Base-by-base conservation (phyloP, 768 basidiomycete species). In the Tephrocybe sp. region DNA sequence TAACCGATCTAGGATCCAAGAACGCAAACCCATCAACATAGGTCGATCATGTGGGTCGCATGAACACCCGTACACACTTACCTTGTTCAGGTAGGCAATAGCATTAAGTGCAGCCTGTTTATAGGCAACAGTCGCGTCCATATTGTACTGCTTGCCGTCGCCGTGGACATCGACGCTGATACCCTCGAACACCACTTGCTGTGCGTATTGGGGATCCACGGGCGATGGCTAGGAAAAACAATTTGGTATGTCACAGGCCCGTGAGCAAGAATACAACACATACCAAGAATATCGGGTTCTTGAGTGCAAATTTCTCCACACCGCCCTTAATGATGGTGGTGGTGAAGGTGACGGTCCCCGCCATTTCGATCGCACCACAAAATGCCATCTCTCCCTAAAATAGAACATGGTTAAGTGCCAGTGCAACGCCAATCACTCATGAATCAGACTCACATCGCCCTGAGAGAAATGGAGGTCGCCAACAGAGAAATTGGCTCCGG, bases 401-500 rank as follows among this genome's bases (percentile, higher is more conserved):
- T 55, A 21, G 33, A 6, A 9, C 30, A 14, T 6, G 9, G 3
- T 6, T 53, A 49, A 57, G 56, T 25, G 32, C 10, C 10, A 59
- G 40, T 33, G 26, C 39, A 21, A 4, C 40, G 9, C 15, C 2
- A 7, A 14, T 47, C 1, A 45, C 12, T 1, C 15, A 32, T 25
- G 30, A 17, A 7, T 26, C 21, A 2, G 5, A 53, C 70, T 57
- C 47, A 73, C 85, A 71, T 90, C 88, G 18, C 86, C 88, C 63
- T 90, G 86, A 14, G 85, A 87, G 66, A 89, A 90, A 61, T 91
- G 88, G 21, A 89, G 69, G 62, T 90, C 88, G 1, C 88, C 88
- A 17, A 90, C 83, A 0, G 88, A 88, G 2, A 91, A 70, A 53
- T 88, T 87, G 1, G 88, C 88, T 4, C 87, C 88, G 39, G 81